A percentile compares a stretch with the other conserved stretches of the same genome.
Conservation (phyloP, 2,329 filamentous ascomycete species). For the Macrophomina tecta region DNA sequence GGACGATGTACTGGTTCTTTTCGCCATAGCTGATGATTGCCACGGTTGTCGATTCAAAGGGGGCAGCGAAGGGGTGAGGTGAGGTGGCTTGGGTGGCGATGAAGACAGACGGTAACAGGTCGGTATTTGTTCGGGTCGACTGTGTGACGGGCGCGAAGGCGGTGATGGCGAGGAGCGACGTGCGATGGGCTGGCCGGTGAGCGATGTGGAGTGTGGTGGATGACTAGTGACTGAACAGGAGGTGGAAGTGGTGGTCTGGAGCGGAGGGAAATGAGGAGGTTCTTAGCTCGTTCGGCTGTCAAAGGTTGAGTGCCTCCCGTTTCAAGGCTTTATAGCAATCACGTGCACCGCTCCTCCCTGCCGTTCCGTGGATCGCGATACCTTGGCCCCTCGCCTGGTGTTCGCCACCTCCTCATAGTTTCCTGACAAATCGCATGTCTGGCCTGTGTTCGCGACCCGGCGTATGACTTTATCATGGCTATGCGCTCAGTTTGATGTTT, state of each 20-base stretch:
- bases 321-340: constrained; percentile 7
- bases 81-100: background rate
- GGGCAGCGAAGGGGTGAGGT: constrained; percentile 1
- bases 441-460: background rate
- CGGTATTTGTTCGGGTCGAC: constrained; percentile 13
- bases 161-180: background rate
- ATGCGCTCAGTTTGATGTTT: background rate
- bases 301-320: constrained; percentile 20
- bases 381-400: background rate
- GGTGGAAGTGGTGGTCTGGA: constrained; percentile 6
- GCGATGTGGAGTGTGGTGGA: constrained; percentile 1
- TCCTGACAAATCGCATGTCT: background rate
- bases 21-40: constrained; percentile 67
- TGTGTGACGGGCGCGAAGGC: background rate
- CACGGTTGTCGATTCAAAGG: constrained; percentile 48
- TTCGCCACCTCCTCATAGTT: background rate
- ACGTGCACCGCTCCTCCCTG: background rate
- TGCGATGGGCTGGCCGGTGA: background rate
- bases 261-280: constrained; percentile 26
- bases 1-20: constrained; percentile 72
- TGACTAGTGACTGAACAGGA: background rate
- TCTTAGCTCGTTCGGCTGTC: constrained; percentile 21
- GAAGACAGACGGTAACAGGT: background rate
- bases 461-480: background rate
- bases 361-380: constrained; percentile 3